These are phyloP conservation scores for Adansonia rubrostipa DNA, from an alignment of 441 rosid species.

Conservation along the genomic window DNA sequence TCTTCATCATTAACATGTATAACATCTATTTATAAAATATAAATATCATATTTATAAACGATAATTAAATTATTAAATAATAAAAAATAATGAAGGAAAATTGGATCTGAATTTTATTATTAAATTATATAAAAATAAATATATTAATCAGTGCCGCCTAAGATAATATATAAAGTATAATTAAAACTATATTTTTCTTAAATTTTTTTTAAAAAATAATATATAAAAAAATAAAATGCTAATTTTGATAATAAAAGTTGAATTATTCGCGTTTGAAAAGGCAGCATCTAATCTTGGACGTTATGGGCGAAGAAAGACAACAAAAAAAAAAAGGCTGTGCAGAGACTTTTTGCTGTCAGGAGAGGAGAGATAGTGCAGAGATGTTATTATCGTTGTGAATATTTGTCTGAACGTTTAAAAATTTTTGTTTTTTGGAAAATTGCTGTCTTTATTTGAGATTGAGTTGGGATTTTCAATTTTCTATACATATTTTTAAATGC, in stretches of 20 bases:
- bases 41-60: neutral
- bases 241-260: neutral
- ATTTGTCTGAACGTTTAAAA: neutral
- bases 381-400: neutral
- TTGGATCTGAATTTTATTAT: neutral
- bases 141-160: no score
- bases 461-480: neutral
- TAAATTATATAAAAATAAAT: neutral
- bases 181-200: no score
- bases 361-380: neutral
- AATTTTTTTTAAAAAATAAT: no score
- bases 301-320: neutral
- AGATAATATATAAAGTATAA: no score
- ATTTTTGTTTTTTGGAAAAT: neutral
- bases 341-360: neutral
- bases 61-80: no score
- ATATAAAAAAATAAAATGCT: neutral
- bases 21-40: no score
- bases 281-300: neutral
- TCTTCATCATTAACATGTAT: no score
- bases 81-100: no score
- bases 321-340: neutral
- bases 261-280: neutral
- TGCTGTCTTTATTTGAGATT: neutral
- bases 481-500: neutral